Percentiles rank a stretch among this genome's conserved stretches.
Evolutionary conservation across 306 rosid genomes (phyloP).

Genomic region (Casuarina equisetifolia): DNA sequence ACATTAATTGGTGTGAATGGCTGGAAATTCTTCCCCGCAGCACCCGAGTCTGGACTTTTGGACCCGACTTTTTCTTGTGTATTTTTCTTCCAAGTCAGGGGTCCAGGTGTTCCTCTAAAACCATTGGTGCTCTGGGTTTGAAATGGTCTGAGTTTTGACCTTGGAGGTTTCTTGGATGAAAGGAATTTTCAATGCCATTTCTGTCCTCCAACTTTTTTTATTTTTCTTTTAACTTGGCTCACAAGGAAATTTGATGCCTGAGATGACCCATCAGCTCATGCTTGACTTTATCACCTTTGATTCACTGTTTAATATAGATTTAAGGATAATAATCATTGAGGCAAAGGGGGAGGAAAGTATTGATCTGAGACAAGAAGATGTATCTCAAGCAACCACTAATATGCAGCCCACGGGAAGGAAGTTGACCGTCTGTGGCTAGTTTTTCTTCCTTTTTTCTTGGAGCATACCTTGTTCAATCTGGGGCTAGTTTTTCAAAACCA

Average conservation of each 20-base stretch:
- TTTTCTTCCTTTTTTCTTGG: neutral
- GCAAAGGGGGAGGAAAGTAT: neutral
- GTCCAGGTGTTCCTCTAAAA: neutral
- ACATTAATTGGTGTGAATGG: neutral
- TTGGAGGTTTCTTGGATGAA: neutral
- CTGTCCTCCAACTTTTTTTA: neutral
- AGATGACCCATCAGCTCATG: neutral
- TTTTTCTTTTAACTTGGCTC: too few species aligned
- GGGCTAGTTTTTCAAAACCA: neutral
- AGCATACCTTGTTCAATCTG: neutral
- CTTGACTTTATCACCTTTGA: neutral
- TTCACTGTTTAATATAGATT: neutral
- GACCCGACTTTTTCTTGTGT: neutral
- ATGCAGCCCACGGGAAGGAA: too few species aligned
- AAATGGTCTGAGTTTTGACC: constrained; percentile 17
- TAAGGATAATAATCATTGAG: neutral
- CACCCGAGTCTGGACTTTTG: neutral
- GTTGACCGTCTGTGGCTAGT: neutral
- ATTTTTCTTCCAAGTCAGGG: constrained; percentile 21
- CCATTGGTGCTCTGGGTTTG: neutral
- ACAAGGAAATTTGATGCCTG: neutral
- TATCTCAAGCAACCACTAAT: too few species aligned
- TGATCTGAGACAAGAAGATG: too few species aligned
- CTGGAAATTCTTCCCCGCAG: constrained; percentile 7
- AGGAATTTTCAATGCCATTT: neutral